Base-by-base conservation (phyloP, 2,329 filamentous ascomycete genomes). In the Trichophyton benhamiae region DNA sequence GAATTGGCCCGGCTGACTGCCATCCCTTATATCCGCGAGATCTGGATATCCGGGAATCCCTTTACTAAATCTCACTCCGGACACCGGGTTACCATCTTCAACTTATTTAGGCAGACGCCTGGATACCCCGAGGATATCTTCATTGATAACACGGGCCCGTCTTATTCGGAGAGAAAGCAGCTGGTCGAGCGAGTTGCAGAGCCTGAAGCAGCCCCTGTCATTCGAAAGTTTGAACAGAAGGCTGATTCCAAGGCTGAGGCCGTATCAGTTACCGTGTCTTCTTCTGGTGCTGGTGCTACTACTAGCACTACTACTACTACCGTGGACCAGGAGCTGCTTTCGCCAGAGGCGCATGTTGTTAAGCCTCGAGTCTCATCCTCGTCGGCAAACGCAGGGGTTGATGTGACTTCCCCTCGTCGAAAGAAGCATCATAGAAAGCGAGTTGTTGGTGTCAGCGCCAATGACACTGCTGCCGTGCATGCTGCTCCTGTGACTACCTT, bases 21-120 rank as follows among this genome's bases (percentile, higher is more conserved):
- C 59, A 91, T 96, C 59, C 91, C 94, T 27, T 89, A 96, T 60
- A 87, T 99, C 66, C 86, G 86, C 63, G 92, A 97, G 72, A 86
- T 99, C 36, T 99, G 91, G 82, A 87, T 99, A 15, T 83, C 88
- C 64, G 89, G 90, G 22, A 99, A 99, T 68, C 89, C 91, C 0
- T 96, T 97, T 69, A 88, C 87, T 49, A 89, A 88, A 67, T 91
- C 90, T 0, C 89, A 96, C 71, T 82, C 86, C 63, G 85, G 87
- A 67, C 95, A 96, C 71, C 85, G 94, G 57, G 81, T 95, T 65
- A 88, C 86, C 20, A 95, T 97, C 65, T 96, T 99, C 83, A 99
- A 97, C 69, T 80, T 97, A 1, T 99, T 99, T 79, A 85, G 94
- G 65, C 86, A 84, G 63, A 91, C 89, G 0, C 89, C 92, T 9